These are phyloP conservation scores for Kluyveromyces marxianus DNA, from an alignment of 1,139 yeast genomes.

Conservation along the genomic window DNA sequence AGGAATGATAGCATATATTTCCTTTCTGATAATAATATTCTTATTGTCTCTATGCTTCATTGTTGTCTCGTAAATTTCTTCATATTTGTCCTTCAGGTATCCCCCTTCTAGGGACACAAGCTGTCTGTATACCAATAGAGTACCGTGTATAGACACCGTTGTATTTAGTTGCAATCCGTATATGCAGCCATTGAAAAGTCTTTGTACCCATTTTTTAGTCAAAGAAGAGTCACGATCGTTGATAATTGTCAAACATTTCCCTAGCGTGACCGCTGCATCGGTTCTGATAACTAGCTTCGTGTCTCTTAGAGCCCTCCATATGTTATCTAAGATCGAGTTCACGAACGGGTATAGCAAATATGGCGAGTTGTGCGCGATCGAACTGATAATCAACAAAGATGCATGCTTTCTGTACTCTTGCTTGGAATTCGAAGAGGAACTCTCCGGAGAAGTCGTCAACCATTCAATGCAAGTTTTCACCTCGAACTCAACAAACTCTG, in stretches of 20 bases:
- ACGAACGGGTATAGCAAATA: constrained; percentile 74
- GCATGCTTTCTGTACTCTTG: constrained; percentile 86
- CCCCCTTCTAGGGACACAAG: constrained; percentile 59
- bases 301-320: constrained; percentile 86
- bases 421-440: constrained; percentile 45
- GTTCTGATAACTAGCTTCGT: constrained; percentile 63
- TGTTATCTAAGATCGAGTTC: constrained; percentile 67
- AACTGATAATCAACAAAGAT: constrained; percentile 74
- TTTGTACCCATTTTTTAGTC: constrained; percentile 66
- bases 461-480: constrained; percentile 87
- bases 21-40: constrained; percentile 67
- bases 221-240: constrained; percentile 70
- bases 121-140: constrained; percentile 76
- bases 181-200: constrained; percentile 57
- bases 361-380: constrained; percentile 84
- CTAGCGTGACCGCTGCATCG: constrained; percentile 79
- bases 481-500: constrained; percentile 89
- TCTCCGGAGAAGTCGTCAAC: constrained; percentile 52
- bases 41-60: constrained; percentile 73
- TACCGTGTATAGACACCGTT: constrained; percentile 76
- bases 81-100: constrained; percentile 65
- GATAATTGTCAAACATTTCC: constrained; percentile 69
- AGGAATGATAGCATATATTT: constrained; percentile 76
- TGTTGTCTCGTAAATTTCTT: constrained; percentile 69
- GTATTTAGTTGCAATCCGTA: constrained; percentile 42